Percentiles rank a stretch among this genome's conserved stretches.
These are phyloP conservation scores for Echeveria elegans DNA, from an alignment of 164 flowering plant species.

Conservation along the genomic window DNA sequence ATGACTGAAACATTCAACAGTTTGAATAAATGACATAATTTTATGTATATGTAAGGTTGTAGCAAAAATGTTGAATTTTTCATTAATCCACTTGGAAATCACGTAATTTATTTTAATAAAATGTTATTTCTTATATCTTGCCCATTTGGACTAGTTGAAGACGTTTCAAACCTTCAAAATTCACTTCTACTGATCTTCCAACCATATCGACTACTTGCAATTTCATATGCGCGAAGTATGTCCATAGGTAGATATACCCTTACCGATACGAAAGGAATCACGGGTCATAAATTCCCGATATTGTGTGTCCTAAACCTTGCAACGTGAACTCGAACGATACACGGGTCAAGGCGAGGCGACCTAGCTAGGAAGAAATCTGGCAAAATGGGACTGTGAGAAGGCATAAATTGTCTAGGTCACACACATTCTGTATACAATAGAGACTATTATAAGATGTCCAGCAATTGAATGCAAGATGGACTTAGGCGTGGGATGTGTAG, in stretches of 20 bases:
- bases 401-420: neutral
- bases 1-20: no score
- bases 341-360: neutral
- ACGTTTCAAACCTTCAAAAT: no score
- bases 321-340: neutral
- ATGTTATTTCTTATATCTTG: no score
- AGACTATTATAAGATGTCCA: neutral
- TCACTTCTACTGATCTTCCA: no score
- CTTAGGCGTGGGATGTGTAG: neutral
- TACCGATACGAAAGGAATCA: neutral
- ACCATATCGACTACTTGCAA: no score
- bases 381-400: neutral
- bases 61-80: no score
- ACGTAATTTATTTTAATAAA: no score
- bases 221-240: neutral
- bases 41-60: no score
- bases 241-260: neutral
- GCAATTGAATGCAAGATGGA: neutral
- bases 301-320: neutral
- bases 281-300: neutral
- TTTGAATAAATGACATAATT: no score
- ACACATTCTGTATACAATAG: neutral
- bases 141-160: no score
- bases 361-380: neutral
- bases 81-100: no score